These are phyloP conservation scores for Fusarium penzigii DNA, from an alignment of 2,329 filamentous ascomycete species.

Conservation along the genomic window DNA sequence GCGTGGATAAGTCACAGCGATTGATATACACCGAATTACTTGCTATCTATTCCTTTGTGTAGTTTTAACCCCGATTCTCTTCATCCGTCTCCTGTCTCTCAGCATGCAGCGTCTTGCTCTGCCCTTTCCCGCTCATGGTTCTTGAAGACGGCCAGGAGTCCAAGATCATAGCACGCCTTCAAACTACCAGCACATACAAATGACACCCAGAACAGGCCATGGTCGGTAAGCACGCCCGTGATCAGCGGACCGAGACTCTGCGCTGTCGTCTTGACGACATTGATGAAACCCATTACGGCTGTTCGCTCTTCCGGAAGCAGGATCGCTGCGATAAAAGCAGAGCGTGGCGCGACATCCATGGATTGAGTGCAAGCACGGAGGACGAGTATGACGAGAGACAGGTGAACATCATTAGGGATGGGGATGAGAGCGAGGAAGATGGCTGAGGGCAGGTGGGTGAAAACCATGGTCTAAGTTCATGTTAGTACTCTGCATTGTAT, in stretches of 20 bases:
- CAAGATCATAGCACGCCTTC: conserved; percentile 63
- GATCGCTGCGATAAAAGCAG: conserved; percentile 68
- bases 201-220: conserved; percentile 59
- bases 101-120: background rate
- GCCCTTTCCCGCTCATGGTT: conserved; percentile 19
- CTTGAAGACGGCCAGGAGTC: conserved; percentile 45
- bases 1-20: too few relatives aligned
- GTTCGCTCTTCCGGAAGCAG: conserved; percentile 67
- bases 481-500: background rate
- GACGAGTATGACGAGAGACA: conserved; percentile 61
- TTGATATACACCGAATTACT: too few relatives aligned
- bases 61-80: background rate
- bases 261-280: conserved; percentile 66
- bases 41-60: too few relatives aligned
- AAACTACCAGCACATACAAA: conserved; percentile 64
- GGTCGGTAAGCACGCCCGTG: conserved; percentile 62
- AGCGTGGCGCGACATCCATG: conserved; percentile 72
- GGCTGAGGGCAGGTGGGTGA: conserved; percentile 70
- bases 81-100: background rate
- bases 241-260: conserved; percentile 63
- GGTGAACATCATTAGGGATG: conserved; percentile 50
- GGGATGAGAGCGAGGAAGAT: conserved; percentile 66
- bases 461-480: conserved; percentile 67
- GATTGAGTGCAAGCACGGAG: conserved; percentile 62
- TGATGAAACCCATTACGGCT: conserved; percentile 69